phyloP scores from a whole-genome alignment of 768 basidiomycete species.

The Tephrocybe rancida region DNA sequence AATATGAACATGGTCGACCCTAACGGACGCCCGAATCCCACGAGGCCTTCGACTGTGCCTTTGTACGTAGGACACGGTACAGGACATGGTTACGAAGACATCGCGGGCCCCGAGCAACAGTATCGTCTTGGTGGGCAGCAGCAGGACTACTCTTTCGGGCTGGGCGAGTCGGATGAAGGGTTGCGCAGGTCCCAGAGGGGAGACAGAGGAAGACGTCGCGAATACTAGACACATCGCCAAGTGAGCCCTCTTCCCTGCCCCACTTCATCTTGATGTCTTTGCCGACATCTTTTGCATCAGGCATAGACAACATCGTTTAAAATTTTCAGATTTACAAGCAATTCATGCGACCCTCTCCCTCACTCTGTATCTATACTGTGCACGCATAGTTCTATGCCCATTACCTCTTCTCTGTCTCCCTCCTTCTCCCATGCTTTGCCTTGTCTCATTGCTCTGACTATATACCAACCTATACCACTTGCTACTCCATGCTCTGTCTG shows the following conservation, averaged over 20 bases:
- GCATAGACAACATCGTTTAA: too few relatives aligned
- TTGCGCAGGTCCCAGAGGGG: conserved; percentile 1
- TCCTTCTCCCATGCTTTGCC: not conserved
- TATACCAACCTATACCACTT: not conserved
- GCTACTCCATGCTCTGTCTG: not conserved
- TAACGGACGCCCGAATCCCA: not conserved
- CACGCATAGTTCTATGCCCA: not conserved
- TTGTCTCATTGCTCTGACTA: not conserved
- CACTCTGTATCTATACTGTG: not conserved
- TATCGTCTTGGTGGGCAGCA: not conserved
- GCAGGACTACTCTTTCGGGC: not conserved
- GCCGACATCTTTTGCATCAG: too few relatives aligned
- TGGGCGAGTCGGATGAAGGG: conserved; percentile 1
- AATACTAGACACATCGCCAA: not conserved
- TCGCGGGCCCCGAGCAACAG: not conserved
- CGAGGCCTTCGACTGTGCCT: conserved; percentile 8
- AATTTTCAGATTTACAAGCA: too few relatives aligned
- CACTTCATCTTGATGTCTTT: too few relatives aligned
- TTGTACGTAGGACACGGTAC: too few relatives aligned
- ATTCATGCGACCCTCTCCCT: not conserved
- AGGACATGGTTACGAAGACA: not conserved
- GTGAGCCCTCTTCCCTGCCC: not conserved
- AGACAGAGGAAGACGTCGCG: conserved; percentile 8
- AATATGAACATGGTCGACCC: not conserved
- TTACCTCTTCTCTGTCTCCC: not conserved